Evolutionary conservation across 140 eudicot genomes (phyloP).

Genomic region (Flaveria floridana): DNA sequence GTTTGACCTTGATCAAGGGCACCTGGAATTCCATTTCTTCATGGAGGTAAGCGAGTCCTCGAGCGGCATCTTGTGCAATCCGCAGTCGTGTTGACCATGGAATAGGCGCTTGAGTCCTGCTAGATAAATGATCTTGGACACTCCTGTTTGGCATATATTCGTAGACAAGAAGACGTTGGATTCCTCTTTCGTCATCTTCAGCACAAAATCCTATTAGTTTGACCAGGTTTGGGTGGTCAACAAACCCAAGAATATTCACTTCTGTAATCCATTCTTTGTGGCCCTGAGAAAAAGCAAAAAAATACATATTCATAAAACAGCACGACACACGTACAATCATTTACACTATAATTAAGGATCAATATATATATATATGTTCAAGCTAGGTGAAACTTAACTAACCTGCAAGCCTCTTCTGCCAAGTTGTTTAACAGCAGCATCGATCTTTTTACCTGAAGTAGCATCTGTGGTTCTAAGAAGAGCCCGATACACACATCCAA

Average conservation of each 20-base stretch:
- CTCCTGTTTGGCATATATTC: conserved; percentile 82
- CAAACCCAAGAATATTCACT: conserved; percentile 86
- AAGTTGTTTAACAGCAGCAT: conserved; percentile 83
- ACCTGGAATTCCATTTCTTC: conserved; percentile 98
- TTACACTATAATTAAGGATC: not conserved
- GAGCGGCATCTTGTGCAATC: conserved; percentile 95
- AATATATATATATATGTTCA: not conserved
- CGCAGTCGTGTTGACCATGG: conserved; percentile 72
- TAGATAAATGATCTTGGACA: conserved; percentile 75
- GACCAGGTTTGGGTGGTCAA: conserved; percentile 83
- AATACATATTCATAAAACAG: no score
- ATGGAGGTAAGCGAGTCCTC: conserved; percentile 88
- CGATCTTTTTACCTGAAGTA: conserved; percentile 43
- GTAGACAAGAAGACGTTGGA: conserved; percentile 89
- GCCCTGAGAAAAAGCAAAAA: conserved; percentile 47
- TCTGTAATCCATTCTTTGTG: conserved; percentile 98
- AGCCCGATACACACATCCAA: conserved; percentile 83
- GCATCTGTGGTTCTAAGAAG: conserved; percentile 38
- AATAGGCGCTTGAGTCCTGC: conserved; percentile 60
- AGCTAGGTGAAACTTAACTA: not conserved
- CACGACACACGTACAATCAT: no score
- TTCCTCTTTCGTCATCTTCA: conserved; percentile 96
- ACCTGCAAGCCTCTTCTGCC: conserved; percentile 88
- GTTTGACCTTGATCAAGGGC: no score
- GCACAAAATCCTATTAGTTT: conserved; percentile 92